phyloP scores from a whole-genome alignment of 2,329 filamentous ascomycete species.

The Ophiocordyceps unilateralis region DNA sequence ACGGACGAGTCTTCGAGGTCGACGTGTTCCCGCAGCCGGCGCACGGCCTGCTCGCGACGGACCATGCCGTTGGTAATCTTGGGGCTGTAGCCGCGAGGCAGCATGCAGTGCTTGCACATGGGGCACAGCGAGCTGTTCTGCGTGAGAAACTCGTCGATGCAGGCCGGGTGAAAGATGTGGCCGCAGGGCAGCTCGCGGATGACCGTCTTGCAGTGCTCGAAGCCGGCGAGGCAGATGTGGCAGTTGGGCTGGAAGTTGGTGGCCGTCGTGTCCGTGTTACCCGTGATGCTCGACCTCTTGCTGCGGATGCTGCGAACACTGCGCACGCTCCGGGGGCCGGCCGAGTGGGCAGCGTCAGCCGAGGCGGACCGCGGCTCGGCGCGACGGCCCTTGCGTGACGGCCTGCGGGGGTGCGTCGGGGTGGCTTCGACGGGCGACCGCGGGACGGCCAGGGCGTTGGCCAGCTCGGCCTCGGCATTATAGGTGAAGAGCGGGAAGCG shows the following conservation, averaged over 20 bases:
- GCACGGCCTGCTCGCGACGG: slow-evolving; percentile 54
- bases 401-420: slow-evolving; percentile 13
- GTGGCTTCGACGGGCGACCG: slow-evolving; percentile 10
- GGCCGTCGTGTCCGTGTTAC: slow-evolving; percentile 19
- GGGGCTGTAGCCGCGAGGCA: slow-evolving; percentile 51
- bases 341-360: slow-evolving; percentile 8
- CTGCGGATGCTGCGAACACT: slow-evolving; percentile 15
- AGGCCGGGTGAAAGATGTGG: slow-evolving; percentile 86
- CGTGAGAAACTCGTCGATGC: slow-evolving; percentile 71
- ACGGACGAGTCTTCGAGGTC: slow-evolving; percentile 21
- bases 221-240: slow-evolving; percentile 79
- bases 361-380: slow-evolving; percentile 12
- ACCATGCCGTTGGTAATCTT: slow-evolving; percentile 76
- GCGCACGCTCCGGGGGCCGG: slow-evolving; percentile 7
- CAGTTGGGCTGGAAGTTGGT: slow-evolving; percentile 64
- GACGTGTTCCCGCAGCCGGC: slow-evolving; percentile 38
- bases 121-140: slow-evolving; percentile 76
- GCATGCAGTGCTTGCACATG: slow-evolving; percentile 69
- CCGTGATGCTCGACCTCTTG: slow-evolving; percentile 19
- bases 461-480: slow-evolving; percentile 31
- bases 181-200: slow-evolving; percentile 79
- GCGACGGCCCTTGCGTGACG: slow-evolving; percentile 13
- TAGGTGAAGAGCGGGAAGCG: slow-evolving; percentile 69
- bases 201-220: slow-evolving; percentile 38
- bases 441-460: slow-evolving; percentile 21